These are phyloP conservation scores for Tetracladium setigerum DNA, from an alignment of 495 filamentous ascomycete genomes.

Conservation along the genomic window DNA sequence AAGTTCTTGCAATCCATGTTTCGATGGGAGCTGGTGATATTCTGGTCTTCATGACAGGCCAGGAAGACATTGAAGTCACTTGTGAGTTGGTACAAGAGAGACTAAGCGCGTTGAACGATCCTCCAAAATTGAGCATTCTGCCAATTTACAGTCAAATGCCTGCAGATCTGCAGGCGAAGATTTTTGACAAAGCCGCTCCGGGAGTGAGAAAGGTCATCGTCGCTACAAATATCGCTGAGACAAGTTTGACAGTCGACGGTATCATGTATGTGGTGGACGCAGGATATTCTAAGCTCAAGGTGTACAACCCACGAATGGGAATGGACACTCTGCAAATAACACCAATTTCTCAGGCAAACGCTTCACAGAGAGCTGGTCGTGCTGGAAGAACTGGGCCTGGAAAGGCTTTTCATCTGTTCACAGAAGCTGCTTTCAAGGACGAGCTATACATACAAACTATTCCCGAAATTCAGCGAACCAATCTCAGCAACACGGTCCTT, in stretches of 20 bases:
- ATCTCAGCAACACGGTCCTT: slow-evolving; percentile 88
- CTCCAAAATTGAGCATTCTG: slow-evolving; percentile 87
- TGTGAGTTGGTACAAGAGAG: slow-evolving; percentile 89
- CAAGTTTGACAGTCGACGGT: slow-evolving; percentile 94
- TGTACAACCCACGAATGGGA: slow-evolving; percentile 97
- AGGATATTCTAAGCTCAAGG: slow-evolving; percentile 95
- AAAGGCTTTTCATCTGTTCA: slow-evolving; percentile 91
- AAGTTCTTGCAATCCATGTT: slow-evolving; percentile 94
- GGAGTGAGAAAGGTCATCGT: slow-evolving; percentile 97
- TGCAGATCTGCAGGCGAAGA: slow-evolving; percentile 93
- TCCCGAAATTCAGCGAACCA: slow-evolving; percentile 95
- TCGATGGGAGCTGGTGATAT: slow-evolving; percentile 90
- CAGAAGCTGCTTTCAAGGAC: slow-evolving; percentile 89
- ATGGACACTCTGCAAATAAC: slow-evolving; percentile 99
- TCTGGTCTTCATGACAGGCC: slow-evolving; percentile 98
- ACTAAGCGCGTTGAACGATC: slow-evolving; percentile 86
- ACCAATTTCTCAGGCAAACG: slow-evolving; percentile 95
- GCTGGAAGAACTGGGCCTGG: slow-evolving; percentile 94
- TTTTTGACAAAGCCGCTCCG: slow-evolving; percentile 84
- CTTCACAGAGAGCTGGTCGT: slow-evolving; percentile 85
- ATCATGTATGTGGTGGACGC: slow-evolving; percentile 99
- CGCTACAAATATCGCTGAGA: slow-evolving; percentile 98
- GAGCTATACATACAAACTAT: slow-evolving; percentile 98
- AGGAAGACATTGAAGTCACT: slow-evolving; percentile 96
- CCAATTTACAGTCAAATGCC: slow-evolving; percentile 99